Evolutionary conservation across 2,329 filamentous ascomycete species (phyloP).

Genomic region (Blastomyces parvus): DNA sequence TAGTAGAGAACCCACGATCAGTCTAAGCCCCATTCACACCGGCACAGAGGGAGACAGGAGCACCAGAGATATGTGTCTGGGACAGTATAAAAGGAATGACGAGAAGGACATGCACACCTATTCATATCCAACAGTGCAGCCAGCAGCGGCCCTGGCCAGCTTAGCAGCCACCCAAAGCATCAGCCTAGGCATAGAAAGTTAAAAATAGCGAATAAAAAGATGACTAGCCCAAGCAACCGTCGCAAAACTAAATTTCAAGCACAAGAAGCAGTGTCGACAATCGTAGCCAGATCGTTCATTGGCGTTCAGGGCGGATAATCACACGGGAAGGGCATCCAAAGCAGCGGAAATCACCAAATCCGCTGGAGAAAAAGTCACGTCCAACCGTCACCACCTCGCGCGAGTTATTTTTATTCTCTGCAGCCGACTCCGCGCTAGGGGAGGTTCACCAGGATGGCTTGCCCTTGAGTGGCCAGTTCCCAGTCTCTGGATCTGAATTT

Average conservation of each 20-base stretch:
- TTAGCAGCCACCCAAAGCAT: conserved; percentile 6
- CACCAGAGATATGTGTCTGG: conserved; percentile 1
- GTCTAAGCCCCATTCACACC: neutral
- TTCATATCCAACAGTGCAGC: conserved; percentile 12
- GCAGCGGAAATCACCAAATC: neutral
- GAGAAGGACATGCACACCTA: conserved; percentile 11
- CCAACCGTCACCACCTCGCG: neutral
- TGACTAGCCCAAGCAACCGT: neutral
- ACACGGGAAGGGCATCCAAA: neutral
- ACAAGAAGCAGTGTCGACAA: neutral
- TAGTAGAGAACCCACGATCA: conserved; percentile 1
- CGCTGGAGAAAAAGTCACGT: neutral
- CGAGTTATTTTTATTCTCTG: conserved; percentile 8
- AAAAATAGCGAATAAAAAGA: neutral
- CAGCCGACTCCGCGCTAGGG: conserved; percentile 2
- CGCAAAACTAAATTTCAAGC: neutral
- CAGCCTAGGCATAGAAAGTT: conserved; percentile 1
- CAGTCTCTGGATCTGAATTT: conserved; percentile 4
- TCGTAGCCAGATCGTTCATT: conserved; percentile 3
- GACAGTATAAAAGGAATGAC: conserved; percentile 3
- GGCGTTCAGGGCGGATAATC: conserved; percentile 2
- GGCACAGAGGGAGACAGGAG: neutral
- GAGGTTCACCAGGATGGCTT: neutral
- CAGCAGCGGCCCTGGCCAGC: conserved; percentile 1
- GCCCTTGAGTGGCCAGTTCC: neutral